Percentiles rank a stretch among this genome's conserved stretches.
These are phyloP conservation scores for Aspergillus campestris DNA, from an alignment of 495 filamentous ascomycete species.

Conservation along the genomic window DNA sequence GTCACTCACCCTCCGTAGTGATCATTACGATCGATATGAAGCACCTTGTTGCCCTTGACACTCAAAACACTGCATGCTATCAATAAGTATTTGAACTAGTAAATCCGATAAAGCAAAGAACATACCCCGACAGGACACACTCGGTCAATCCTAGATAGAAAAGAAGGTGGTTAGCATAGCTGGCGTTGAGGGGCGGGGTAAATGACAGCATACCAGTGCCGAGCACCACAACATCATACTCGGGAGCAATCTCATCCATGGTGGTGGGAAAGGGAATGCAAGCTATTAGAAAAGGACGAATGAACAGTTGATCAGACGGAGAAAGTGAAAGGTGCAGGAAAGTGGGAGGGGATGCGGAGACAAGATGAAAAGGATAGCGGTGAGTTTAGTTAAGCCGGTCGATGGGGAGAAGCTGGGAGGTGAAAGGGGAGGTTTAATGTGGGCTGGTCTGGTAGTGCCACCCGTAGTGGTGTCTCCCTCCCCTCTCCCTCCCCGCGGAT, in stretches of 20 bases:
- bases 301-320: slow-evolving; percentile 1
- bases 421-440: slow-evolving; percentile 3
- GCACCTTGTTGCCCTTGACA: slow-evolving; percentile 97
- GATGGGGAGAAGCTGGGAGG: slow-evolving; percentile 7
- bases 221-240: slow-evolving; percentile 97
- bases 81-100: background rate
- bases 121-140: slow-evolving; percentile 94
- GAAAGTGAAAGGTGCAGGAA: background rate
- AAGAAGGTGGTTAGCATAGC: slow-evolving; percentile 18
- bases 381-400: slow-evolving; percentile 2
- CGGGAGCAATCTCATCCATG: slow-evolving; percentile 94
- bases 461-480: background rate
- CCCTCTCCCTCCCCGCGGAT: slow-evolving; percentile 10
- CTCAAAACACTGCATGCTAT: slow-evolving; percentile 66
- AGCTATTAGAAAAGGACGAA: slow-evolving; percentile 10
- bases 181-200: slow-evolving; percentile 30
- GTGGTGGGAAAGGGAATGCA: slow-evolving; percentile 17
- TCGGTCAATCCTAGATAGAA: slow-evolving; percentile 72
- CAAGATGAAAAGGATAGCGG: slow-evolving; percentile 8
- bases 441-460: slow-evolving; percentile 2
- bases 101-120: background rate
- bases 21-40: slow-evolving; percentile 98
- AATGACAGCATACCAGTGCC: slow-evolving; percentile 67
- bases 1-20: slow-evolving; percentile 89
- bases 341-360: slow-evolving; percentile 5